Percentiles rank a stretch among this genome's conserved stretches.
These are phyloP conservation scores for Gryganskiella cystojenkinii DNA, from an alignment of 192 early-diverging fungal genomes.

Conservation along the genomic window DNA sequence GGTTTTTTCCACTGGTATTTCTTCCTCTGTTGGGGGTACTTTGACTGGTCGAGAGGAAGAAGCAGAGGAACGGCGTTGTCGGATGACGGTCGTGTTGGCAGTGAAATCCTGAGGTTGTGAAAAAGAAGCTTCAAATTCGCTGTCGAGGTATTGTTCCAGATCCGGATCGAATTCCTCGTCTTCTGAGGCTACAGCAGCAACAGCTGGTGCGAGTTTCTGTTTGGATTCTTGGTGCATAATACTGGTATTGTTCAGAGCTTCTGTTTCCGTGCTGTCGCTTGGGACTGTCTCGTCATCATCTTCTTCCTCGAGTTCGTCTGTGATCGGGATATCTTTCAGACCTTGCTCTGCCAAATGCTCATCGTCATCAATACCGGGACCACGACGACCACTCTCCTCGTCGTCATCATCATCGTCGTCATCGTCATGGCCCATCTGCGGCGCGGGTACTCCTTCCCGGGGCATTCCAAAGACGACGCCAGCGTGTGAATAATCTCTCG, in stretches of 20 bases:
- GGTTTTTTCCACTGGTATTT: slow-evolving; percentile 9
- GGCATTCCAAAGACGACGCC: slow-evolving; percentile 61
- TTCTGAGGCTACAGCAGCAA: no score
- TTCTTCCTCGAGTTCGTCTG: not conserved
- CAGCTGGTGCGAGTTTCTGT: no score
- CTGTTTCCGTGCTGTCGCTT: not conserved
- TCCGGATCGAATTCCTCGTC: slow-evolving; percentile 35
- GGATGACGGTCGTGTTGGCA: no score
- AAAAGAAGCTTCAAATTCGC: slow-evolving; percentile 6
- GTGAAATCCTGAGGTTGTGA: not conserved
- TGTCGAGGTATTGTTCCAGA: slow-evolving; percentile 14
- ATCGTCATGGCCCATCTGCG: not conserved
- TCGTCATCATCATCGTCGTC: slow-evolving; percentile 9
- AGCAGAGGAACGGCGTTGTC: no score
- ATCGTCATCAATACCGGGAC: slow-evolving; percentile 6
- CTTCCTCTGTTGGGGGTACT: not conserved
- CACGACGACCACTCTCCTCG: not conserved
- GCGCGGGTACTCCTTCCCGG: slow-evolving; percentile 3
- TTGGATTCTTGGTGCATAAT: no score
- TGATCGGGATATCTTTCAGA: no score
- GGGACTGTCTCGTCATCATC: not conserved
- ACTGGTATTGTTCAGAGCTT: no score
- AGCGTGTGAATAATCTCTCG: slow-evolving; percentile 49
- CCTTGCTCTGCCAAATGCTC: not conserved
- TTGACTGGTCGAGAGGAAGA: no score